Evolutionary conservation across 306 rosid genomes (phyloP), one percentile per base, ranked within the genome.

Genomic region (Cucumis hystrix): DNA sequence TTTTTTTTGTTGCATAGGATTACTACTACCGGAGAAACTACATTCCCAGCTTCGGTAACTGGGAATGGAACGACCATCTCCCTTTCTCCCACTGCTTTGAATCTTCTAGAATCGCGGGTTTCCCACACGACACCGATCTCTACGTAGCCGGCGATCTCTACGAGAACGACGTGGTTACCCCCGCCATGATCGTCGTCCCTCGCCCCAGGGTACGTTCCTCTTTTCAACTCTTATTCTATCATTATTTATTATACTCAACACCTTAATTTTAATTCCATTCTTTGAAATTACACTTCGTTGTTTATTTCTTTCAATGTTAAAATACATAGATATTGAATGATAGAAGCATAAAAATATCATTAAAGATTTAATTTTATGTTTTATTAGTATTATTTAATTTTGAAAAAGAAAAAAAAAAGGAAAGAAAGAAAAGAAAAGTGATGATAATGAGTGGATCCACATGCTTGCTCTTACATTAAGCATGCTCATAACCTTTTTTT

Each of bases 71-170:
- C 60, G 92, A 87, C 14, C 87, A 87, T 59, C 80, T 95, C 8
- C 96, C 93, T 8, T 95, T 90, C 83, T 89, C 97, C 0, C 86
- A 92, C 84, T 95, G 98, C 80, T 95, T 95, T 58, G 98, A 95
- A 71, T 79, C 98, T 7, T 92, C 97, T 0, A 87, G 89, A 55
- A 87, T 88, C 59, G 88, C 86, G 58, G 86, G 83, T 73, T 89
- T 65, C 82, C 78, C 93, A 17, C 89, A 86, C 16, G 91, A 60
- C 57, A 52, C 57, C 57, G 98, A 94, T 69, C 76, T 94, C 74
- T 94, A 90, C 11, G 98, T 88, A 21, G 80, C 96, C 1, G 89
- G 93, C 4, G 96, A 90, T 57, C 66, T 91, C 76, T 94, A 89
- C 33, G 77, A 89, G 43, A 94, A 91, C 11, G 85, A 91, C n/a